phyloP scores from a whole-genome alignment of 345 rosid genomes.

The Litchi chinensis region DNA sequence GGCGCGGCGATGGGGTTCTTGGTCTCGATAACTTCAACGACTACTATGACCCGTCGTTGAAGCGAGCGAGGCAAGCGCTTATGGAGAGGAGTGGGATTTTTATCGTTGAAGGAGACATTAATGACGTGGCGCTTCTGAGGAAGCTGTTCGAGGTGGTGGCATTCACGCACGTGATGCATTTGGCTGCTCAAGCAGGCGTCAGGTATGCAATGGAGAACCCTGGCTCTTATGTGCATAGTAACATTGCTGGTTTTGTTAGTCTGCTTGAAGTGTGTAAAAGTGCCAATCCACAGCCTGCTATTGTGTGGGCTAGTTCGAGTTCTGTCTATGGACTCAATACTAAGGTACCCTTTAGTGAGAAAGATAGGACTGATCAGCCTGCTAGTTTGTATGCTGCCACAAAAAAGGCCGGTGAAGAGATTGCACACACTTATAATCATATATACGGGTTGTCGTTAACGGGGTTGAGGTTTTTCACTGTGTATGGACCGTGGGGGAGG shows the following conservation, averaged over 20 bases:
- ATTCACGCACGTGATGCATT: slow-evolving; percentile 91
- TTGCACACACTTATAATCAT: slow-evolving; percentile 93
- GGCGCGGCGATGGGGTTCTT: slow-evolving; percentile 87
- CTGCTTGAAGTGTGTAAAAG: slow-evolving; percentile 79
- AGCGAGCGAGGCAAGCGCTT: slow-evolving; percentile 83
- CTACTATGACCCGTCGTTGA: slow-evolving; percentile 84
- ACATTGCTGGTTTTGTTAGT: slow-evolving; percentile 82
- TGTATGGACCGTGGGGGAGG: slow-evolving; percentile 94
- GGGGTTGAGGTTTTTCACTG: slow-evolving; percentile 83
- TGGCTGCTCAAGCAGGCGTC: slow-evolving; percentile 94
- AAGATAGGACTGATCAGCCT: slow-evolving; percentile 91
- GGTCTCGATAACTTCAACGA: slow-evolving; percentile 90
- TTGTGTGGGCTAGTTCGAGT: slow-evolving; percentile 93
- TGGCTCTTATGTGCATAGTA: slow-evolving; percentile 77
- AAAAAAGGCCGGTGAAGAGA: slow-evolving; percentile 91
- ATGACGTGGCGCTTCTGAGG: slow-evolving; percentile 66
- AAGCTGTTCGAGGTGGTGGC: slow-evolving; percentile 73
- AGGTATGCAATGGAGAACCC: slow-evolving; percentile 93
- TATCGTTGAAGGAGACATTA: slow-evolving; percentile 89
- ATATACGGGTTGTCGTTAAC: slow-evolving; percentile 85
- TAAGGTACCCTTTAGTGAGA: slow-evolving; percentile 87
- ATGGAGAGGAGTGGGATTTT: slow-evolving; percentile 75
- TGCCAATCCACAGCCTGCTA: slow-evolving; percentile 75
- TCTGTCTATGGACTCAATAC: slow-evolving; percentile 88
- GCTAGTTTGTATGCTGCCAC: slow-evolving; percentile 94